Evolutionary conservation across 257 asterid genomes (phyloP), one percentile per base, ranked within the genome.

Genomic region (Solanum dulcamara): DNA sequence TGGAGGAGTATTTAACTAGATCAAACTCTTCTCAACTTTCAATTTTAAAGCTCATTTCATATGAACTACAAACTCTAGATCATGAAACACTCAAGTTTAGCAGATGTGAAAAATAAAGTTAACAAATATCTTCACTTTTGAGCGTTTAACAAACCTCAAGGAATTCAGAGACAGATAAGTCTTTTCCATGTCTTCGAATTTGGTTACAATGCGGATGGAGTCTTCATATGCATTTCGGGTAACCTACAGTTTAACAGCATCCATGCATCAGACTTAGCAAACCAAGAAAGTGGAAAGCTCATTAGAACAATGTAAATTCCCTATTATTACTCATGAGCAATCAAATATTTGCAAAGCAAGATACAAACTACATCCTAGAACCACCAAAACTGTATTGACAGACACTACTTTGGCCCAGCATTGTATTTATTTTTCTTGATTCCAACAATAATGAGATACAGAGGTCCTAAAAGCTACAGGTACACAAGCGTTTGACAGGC

Each of bases 181-280:
- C 88, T 77, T 89, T 89, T 95, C 99, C 98, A 96, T 92, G 85
- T 94, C 99, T 0, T 93, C 89, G 81, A 96, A 96, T 74, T 86
- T 94, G 24, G 99, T 91, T 66, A 91, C 91, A 82, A 95, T 96
- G 81, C 92, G 98, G 62, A 96, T 82, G 8, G 99, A 95, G 88
- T 96, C 99, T 90, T 96, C 95, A 87, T 94, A 75, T 77, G 99
- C 98, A 84, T 93, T 94, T 79, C 93, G 95, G 88, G 96, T 92
- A 72, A 96, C 94, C 99, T 96, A 89, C 28, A 60, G 10, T 40
- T 18, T 75, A 44, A 66, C 85, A 80, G 81, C 40, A 60, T 75
- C 26, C 85, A 85, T 7, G 86, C 71, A 71, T 64, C 26, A 35
- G 37, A 86, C 15, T 75, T 88, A 55, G 71, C 17, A 87, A 24